Evolutionary conservation across 2,329 filamentous ascomycete genomes (phyloP), one percentile per base, ranked within the genome.

Genomic region (Juglanconis oblonga): DNA sequence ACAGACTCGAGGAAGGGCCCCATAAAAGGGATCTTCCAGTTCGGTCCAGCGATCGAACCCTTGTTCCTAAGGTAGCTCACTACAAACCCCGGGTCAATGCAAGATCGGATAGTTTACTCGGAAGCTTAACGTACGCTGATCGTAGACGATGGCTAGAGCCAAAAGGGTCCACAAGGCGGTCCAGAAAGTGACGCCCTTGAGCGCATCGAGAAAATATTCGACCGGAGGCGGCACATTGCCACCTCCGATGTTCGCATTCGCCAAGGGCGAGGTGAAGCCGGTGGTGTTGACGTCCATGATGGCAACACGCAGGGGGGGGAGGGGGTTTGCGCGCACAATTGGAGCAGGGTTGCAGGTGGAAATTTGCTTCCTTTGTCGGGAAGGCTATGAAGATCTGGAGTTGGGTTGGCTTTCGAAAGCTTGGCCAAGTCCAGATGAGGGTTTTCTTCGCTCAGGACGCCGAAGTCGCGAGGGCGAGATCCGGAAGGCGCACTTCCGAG

Each of bases 1-100:
- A 98, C 81, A 33, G 92, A 97, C 72, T 97, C 81, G 59, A 98
- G 82, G 76, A 99, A 98, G 5, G 95, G 94, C n/a, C 95, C 95
- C 74, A 98, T 92, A 71, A 95, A 94, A 47, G 91, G 91, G 61
- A 88, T 80, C 76, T 95, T 95, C 81, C 84, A 89, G 49, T 82
- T 68, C 33, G 91, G 90, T 44, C 91, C 91, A 55, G 83, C 85
- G 69, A 95, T 93, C 32, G 84, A 83, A 61, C 90, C 89, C 74
- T 94, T 94, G 68, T 86, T 85, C 70, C 81, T 80, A 66, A 91
- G 80, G 72, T 94, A 95, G 73, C 84, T 88, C 67, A 89, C 91
- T 95, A 69, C 52, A 70, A 40, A 29, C 54, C 33, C 11, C 8
- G 44, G 44, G 42, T 67, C 58, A 64, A 61, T 48, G 8, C 24